These are phyloP conservation scores for Cercospora sesami DNA, from an alignment of 2,329 filamentous ascomycete species.

Conservation along the genomic window DNA sequence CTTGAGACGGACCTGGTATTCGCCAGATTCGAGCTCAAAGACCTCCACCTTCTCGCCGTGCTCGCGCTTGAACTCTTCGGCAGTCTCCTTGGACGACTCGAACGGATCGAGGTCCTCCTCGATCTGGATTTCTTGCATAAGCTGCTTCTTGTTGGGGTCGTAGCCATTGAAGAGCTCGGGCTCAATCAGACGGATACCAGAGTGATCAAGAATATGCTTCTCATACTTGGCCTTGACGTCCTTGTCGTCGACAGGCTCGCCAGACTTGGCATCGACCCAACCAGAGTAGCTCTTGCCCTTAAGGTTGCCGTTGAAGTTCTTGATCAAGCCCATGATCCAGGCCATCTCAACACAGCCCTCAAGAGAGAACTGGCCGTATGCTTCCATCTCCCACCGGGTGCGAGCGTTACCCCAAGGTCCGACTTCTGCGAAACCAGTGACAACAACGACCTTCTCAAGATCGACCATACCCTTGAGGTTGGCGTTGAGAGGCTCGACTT, in stretches of 20 bases:
- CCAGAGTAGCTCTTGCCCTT: conserved; percentile 97
- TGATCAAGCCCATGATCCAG: conserved; percentile 99
- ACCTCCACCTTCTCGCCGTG: conserved; percentile 97
- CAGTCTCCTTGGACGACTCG: conserved; percentile 94
- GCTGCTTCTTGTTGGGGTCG: conserved; percentile 96
- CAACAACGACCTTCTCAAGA: conserved; percentile 94
- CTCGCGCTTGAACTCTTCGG: conserved; percentile 94
- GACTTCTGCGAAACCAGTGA: conserved; percentile 93
- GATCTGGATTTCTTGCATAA: conserved; percentile 96
- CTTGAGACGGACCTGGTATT: conserved; percentile 91
- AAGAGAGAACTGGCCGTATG: conserved; percentile 90
- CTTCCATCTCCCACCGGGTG: conserved; percentile 99
- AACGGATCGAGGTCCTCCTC: conserved; percentile 97
- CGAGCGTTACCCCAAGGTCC: conserved; percentile 98
- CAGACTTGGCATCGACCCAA: conserved; percentile 92
- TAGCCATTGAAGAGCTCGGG: conserved; percentile 96
- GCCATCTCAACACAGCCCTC: conserved; percentile 99
- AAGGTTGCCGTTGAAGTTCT: conserved; percentile 93
- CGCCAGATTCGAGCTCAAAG: conserved; percentile 89
- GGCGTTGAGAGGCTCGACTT: conserved; percentile 83
- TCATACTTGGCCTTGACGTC: conserved; percentile 98
- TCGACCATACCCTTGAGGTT: conserved; percentile 97
- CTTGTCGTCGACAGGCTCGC: conserved; percentile 95
- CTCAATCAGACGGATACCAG: conserved; percentile 95
- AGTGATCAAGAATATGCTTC: conserved; percentile 92